A percentile compares a stretch with the other conserved stretches of the same genome.
phyloP scores from a whole-genome alignment of 2,329 filamentous ascomycete genomes.

The Aureobasidium sp. region DNA sequence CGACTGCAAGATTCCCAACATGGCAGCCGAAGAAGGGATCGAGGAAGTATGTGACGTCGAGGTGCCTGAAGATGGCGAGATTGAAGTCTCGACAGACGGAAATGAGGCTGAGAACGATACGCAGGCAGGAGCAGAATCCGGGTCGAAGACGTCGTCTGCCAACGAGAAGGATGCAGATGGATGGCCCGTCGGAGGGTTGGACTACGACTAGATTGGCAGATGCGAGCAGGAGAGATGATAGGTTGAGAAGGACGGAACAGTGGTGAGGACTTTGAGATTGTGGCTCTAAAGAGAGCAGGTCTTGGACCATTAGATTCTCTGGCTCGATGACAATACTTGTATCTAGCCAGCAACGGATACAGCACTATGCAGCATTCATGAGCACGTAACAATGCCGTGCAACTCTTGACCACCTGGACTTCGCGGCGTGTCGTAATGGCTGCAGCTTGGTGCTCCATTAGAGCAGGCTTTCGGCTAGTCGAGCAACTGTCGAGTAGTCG shows the following conservation, averaged over 20 bases:
- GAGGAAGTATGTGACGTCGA: background rate
- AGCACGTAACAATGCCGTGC: background rate
- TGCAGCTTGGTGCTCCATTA: background rate
- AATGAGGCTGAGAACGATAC: background rate
- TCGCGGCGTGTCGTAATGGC: background rate
- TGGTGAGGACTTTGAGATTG: background rate
- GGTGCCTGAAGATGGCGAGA: background rate
- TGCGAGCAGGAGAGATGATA: background rate
- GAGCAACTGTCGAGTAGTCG: background rate
- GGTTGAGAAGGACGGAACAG: background rate
- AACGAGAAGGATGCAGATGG: background rate
- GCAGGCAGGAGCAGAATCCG: background rate
- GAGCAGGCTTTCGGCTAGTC: background rate
- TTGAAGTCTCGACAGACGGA: background rate
- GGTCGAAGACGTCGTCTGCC: background rate
- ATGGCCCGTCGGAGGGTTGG: constrained; percentile 3
- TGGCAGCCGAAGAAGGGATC: background rate
- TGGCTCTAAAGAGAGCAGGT: background rate
- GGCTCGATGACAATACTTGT: background rate
- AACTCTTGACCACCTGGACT: no score
- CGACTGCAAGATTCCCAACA: background rate
- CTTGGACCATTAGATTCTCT: background rate
- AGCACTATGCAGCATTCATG: background rate
- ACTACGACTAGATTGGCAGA: background rate
- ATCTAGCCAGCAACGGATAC: background rate